A percentile compares a stretch with the other conserved stretches of the same genome.
Conservation (phyloP, 495 filamentous ascomycete species). For the Neurospora tetrasperma region DNA sequence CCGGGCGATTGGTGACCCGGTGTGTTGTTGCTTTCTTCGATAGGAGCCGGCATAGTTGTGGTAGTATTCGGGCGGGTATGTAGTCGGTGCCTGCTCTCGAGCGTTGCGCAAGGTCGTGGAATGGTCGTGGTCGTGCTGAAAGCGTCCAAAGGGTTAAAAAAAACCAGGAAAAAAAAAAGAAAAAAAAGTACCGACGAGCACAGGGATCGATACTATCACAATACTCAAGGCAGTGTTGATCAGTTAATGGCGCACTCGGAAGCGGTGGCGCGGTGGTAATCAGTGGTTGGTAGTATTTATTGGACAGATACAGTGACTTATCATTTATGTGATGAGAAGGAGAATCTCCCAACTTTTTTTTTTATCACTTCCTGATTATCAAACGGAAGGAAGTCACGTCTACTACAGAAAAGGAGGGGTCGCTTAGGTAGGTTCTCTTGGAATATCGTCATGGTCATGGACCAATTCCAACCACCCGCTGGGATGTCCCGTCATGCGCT, state of each 20-base stretch:
- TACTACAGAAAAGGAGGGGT: neutral
- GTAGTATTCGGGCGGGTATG: neutral
- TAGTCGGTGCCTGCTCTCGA: neutral
- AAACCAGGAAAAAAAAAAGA: too few species aligned
- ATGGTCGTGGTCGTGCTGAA: neutral
- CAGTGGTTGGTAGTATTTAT: neutral
- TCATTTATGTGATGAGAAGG: neutral
- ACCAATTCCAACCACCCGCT: neutral
- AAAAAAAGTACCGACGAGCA: neutral
- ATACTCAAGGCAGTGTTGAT: neutral
- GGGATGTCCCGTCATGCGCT: neutral
- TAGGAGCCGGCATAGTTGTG: slow-evolving; percentile 25
- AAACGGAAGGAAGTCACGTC: neutral
- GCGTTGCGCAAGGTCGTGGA: neutral
- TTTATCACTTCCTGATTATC: neutral
- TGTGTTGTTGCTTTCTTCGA: slow-evolving; percentile 23
- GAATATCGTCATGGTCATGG: neutral
- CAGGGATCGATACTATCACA: neutral
- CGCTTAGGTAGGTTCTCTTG: neutral
- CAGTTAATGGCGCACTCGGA: neutral
- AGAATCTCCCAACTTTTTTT: neutral
- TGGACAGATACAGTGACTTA: neutral
- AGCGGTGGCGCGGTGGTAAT: neutral
- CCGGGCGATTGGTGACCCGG: slow-evolving; percentile 14
- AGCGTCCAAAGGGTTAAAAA: neutral